Base-by-base conservation (phyloP, 768 basidiomycete species). In the Hypholoma sublateritium region DNA sequence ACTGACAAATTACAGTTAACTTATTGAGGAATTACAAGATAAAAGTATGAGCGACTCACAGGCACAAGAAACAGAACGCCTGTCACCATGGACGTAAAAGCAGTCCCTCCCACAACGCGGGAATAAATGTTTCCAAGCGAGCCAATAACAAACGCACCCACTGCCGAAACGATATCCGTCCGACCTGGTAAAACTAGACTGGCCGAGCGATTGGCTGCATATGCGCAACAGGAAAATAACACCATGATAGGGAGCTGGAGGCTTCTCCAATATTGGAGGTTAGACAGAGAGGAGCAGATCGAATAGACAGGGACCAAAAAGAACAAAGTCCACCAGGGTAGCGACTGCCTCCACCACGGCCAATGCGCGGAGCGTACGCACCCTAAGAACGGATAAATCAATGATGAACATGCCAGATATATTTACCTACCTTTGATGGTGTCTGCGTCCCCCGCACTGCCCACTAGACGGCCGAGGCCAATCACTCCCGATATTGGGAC, bases 31-130 rank as follows among this genome's bases (percentile, higher is more conserved):
- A 7, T 16, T 16, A 24, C 17, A 11, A 12, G 21, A 47, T n/a
- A 25, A 34, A 41, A 5, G 37, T 5, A 16, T n/a, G 46, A 36
- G 32, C 5, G 19, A 74, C 89, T 69, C 69, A 93, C 93, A 46
- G 93, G 92, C 11, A 95, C 92, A 19, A 94, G 76, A 70, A 94
- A 93, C 47, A 93, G 72, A n/a, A 95, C 88, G n/a, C 90, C 89
- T 2, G 92, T 89, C n/a, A 93, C 89, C 89, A 93, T 95, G 11
- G 88, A 85, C 0, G 91, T 92, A 69, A 94, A 95, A 3, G 93
- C 91, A 2, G 91, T 93, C 51, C 91, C 91, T 25, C 85, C 78
- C 56, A 86, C 76, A 16, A 88, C 70, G 16, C 91, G 81, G 35
- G 90, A 91, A 67, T 92, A 93, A n/a, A 86, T 65, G 65, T 93